Base-by-base conservation (phyloP, 192 early-diverging fungal genomes). In the Pilaira anomala region DNA sequence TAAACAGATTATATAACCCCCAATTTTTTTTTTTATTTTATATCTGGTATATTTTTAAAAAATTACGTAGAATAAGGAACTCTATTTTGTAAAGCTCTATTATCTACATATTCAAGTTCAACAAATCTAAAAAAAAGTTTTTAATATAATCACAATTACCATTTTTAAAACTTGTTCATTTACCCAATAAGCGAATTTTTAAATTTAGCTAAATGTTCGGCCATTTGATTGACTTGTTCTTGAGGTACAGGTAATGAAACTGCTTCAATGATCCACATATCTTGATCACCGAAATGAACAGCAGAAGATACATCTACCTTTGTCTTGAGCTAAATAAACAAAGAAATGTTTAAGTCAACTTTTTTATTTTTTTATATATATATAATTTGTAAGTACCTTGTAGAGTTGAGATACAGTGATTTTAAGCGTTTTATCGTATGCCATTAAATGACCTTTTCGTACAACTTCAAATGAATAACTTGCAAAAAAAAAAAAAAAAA, bases 241-340 rank as follows among this genome's bases (percentile, higher is more conserved):
- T 83, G 81, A 33, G 53, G 42, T 33, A 80, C 73, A 13, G 73
- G 69, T 7, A 81, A 73, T 19, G 87, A 73, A 7, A 66, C 72
- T 1, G 85, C 75, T 68, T 91, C 85, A 2, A 89, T 80, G 9
- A 87, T 50, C 86, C 86, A 91, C 63, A 70, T 67, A 21, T 77
- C 71, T 8, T 79, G 56, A 49, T 81, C 78, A 14, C 62, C 68
- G 19, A 81, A 70, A 0, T 72, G 78, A 44, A 62, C 66, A 5
- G 73, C 72, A 3, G 77, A 74, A 18, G 71, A 72, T 13, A 87
- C 64, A 53, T 86, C 75, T 29, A 81, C 67, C 42, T 70, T 71
- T 28, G 68, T 76, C 14, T 73, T 74, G 7, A 82, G 64, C 65
- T 76, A 55, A 7, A 48, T 52, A 57, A 13, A 60, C 18, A 30